Conservation (phyloP, 371 early-diverging fungal species). For the Mucor saturninus region DNA sequence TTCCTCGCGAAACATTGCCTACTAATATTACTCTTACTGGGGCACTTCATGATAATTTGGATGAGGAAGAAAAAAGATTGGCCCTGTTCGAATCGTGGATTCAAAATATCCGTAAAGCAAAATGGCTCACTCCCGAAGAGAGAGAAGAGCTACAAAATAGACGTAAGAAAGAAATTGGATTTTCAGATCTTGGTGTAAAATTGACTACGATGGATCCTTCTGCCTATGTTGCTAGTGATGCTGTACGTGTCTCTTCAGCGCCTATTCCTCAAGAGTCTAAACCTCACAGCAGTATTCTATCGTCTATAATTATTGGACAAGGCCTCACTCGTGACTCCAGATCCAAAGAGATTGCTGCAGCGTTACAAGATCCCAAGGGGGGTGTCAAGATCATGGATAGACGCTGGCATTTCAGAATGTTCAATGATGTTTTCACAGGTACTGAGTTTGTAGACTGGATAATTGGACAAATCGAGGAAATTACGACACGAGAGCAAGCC, state of each 20-base stretch:
- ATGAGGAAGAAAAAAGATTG: slow-evolving; percentile 91
- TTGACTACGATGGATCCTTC: slow-evolving; percentile 57
- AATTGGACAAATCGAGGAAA: slow-evolving; percentile 76
- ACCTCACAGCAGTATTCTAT: slow-evolving; percentile 27
- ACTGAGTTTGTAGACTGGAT: slow-evolving; percentile 93
- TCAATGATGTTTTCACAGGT: slow-evolving; percentile 82
- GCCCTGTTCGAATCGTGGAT: slow-evolving; percentile 86
- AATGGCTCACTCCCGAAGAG: slow-evolving; percentile 55
- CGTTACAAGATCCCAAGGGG: slow-evolving; percentile 73
- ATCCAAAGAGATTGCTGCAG: slow-evolving; percentile 67
- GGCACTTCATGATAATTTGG: slow-evolving; percentile 60
- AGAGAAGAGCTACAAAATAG: slow-evolving; percentile 51
- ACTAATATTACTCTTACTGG: slow-evolving; percentile 33
- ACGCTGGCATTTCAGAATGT: slow-evolving; percentile 89
- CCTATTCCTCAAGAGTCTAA: slow-evolving; percentile 6
- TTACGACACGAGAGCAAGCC: slow-evolving; percentile 84
- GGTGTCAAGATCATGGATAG: slow-evolving; percentile 82
- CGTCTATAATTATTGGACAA: slow-evolving; percentile 39
- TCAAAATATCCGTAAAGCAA: slow-evolving; percentile 73
- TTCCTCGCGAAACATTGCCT: slow-evolving; percentile 80
- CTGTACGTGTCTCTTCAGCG: slow-evolving; percentile 2
- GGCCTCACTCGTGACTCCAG: slow-evolving; percentile 52
- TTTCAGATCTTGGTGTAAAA: slow-evolving; percentile 45
- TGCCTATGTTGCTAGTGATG: slow-evolving; percentile 41
- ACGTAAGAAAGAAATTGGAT: slow-evolving; percentile 42